Conservation (phyloP, 306 rosid species). For the Cicer yamashitae region DNA sequence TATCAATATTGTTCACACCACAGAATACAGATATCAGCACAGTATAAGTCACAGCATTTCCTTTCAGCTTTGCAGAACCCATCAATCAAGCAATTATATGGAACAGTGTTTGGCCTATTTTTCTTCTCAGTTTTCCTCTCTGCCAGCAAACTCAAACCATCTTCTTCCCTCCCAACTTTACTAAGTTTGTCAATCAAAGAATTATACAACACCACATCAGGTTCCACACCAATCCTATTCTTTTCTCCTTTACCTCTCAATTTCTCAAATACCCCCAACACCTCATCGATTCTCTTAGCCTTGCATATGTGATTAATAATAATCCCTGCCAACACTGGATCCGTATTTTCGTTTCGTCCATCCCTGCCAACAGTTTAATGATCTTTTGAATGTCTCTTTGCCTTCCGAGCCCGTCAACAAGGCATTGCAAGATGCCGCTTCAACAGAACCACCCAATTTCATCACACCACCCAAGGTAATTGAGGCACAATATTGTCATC, state of each 20-base stretch:
- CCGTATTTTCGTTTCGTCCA: conserved; percentile 66
- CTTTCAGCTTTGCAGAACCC: conserved; percentile 73
- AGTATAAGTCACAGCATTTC: conserved; percentile 64
- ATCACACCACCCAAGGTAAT: conserved; percentile 49
- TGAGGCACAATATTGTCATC: no score
- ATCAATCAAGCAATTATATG: conserved; percentile 81
- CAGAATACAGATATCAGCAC: conserved; percentile 67
- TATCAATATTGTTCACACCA: conserved; percentile 66
- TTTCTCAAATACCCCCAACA: conserved; percentile 60
- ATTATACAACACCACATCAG: conserved; percentile 69
- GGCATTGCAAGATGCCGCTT: conserved; percentile 72
- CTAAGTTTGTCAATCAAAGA: conserved; percentile 82
- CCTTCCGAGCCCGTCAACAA: conserved; percentile 65
- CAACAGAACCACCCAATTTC: conserved; percentile 58
- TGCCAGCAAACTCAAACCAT: conserved; percentile 67
- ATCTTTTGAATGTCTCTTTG: conserved; percentile 54
- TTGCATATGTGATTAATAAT: conserved; percentile 66
- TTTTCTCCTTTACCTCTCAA: conserved; percentile 55
- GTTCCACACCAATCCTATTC: conserved; percentile 43
- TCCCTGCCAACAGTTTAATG: conserved; percentile 63
- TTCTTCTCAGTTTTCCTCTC: conserved; percentile 57
- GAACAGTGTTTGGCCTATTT: conserved; percentile 56
- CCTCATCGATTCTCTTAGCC: conserved; percentile 73
- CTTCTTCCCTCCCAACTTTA: conserved; percentile 85
- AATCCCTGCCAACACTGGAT: conserved; percentile 69